Conservation (phyloP, 768 basidiomycete genomes). For the Suillus subaureus region DNA sequence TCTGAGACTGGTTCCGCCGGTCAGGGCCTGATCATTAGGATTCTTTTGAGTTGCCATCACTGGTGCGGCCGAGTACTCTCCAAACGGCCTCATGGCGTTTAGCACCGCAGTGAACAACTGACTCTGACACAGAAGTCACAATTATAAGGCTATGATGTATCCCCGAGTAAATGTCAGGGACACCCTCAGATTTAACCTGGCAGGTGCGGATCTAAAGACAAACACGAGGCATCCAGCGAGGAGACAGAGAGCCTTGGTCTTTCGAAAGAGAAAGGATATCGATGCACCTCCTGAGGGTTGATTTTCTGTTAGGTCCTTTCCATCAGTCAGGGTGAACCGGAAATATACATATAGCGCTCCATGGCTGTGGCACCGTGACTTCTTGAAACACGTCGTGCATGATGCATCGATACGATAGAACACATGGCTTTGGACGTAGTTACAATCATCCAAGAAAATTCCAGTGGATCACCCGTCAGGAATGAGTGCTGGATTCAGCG, state of each 20-base stretch:
- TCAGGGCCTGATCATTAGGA: not conserved
- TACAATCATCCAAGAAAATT: not conserved
- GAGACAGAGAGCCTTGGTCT: not conserved
- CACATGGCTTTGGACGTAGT: not conserved
- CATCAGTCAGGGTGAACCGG: not conserved
- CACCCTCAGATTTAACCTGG: not conserved
- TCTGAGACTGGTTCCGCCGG: not conserved
- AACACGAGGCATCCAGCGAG: slow-evolving; percentile 3
- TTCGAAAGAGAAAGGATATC: not conserved
- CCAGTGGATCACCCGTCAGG: not conserved
- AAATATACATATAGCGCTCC: not conserved
- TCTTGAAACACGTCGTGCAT: not conserved
- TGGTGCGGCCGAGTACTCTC: not conserved
- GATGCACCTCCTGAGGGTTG: not conserved
- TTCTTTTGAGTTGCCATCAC: not conserved
- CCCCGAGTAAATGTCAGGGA: not conserved
- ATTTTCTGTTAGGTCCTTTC: not conserved
- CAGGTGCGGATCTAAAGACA: not conserved
- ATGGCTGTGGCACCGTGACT: not conserved
- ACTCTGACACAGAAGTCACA: not conserved
- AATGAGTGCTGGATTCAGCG: not conserved
- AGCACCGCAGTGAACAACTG: not conserved
- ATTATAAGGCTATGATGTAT: not conserved
- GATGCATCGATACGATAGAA: not conserved
- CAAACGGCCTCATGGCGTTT: not conserved